Evolutionary conservation across 805 yeast genomes (phyloP).

Genomic region (Candida ulmi): DNA sequence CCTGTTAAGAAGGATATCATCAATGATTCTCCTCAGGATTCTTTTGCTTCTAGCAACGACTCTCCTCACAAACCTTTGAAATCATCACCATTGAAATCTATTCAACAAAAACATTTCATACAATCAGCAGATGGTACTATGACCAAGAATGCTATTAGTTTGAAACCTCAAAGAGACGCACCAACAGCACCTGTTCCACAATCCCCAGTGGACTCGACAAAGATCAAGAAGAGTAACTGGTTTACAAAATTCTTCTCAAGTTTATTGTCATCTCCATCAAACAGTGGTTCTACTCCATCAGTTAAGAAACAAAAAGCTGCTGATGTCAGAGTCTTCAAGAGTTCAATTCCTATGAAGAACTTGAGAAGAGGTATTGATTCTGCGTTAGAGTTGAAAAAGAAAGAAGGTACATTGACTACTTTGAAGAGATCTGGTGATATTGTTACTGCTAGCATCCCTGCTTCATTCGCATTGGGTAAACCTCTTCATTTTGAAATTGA

Average conservation of each 20-base stretch:
- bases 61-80: slow-evolving; percentile 7
- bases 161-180: slow-evolving; percentile 15
- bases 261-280: slow-evolving; percentile 13
- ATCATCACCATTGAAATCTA: slow-evolving; percentile 19
- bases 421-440: slow-evolving; percentile 38
- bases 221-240: slow-evolving; percentile 27
- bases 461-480: slow-evolving; percentile 38
- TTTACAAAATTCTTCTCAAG: slow-evolving; percentile 33
- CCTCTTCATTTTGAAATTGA: slow-evolving; percentile 42
- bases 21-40: neutral
- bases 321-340: slow-evolving; percentile 8
- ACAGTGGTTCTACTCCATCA: slow-evolving; percentile 3
- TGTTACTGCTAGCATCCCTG: slow-evolving; percentile 43
- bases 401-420: slow-evolving; percentile 45
- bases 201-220: slow-evolving; percentile 11
- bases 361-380: slow-evolving; percentile 25
- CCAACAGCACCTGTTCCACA: slow-evolving; percentile 17
- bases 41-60: neutral
- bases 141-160: slow-evolving; percentile 1
- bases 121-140: slow-evolving; percentile 15
- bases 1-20: slow-evolving; percentile 3
- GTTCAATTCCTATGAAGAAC: slow-evolving; percentile 13
- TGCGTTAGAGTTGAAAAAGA: slow-evolving; percentile 39
- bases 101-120: slow-evolving; percentile 16
- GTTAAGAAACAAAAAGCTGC: slow-evolving; percentile 9